phyloP scores from a whole-genome alignment of 129 eudicot genomes.

The Flaveria bidentis region DNA sequence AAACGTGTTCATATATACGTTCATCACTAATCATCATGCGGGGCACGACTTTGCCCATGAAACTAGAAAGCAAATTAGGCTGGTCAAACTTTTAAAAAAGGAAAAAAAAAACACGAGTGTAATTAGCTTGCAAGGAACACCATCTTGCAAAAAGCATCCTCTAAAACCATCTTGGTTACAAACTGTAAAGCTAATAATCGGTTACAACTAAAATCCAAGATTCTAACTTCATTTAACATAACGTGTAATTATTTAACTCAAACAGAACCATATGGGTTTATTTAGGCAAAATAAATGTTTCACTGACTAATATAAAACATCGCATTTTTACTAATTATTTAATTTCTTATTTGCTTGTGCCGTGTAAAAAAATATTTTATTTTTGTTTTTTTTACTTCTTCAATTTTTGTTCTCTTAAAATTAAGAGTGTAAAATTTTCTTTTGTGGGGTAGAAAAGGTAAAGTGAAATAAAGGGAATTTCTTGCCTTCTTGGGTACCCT shows the following conservation, averaged over 20 bases:
- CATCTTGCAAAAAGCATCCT: conserved; percentile 14
- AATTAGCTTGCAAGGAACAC: conserved; percentile 24
- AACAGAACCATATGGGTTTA: no score
- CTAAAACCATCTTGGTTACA: conserved; percentile 17
- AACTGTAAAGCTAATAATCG: not conserved
- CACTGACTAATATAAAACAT: no score
- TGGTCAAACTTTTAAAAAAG: conserved; percentile 9
- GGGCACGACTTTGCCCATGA: conserved; percentile 22
- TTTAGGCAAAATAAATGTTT: no score
- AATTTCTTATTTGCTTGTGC: no score
- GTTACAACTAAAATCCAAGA: no score
- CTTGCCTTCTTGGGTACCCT: conserved; percentile 19
- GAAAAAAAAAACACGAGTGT: not conserved
- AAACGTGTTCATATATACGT: conserved; percentile 30
- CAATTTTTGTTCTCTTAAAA: no score
- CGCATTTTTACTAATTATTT: no score
- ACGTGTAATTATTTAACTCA: no score
- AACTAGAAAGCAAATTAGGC: conserved; percentile 19
- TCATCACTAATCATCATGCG: conserved; percentile 21
- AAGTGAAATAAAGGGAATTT: conserved; percentile 10
- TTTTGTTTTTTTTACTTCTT: no score
- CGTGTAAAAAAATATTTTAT: no score
- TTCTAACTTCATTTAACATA: no score
- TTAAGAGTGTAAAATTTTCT: not conserved
- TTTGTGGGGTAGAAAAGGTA: not conserved